Evolutionary conservation across 805 yeast genomes (phyloP).

Genomic region (Candida maltosa): DNA sequence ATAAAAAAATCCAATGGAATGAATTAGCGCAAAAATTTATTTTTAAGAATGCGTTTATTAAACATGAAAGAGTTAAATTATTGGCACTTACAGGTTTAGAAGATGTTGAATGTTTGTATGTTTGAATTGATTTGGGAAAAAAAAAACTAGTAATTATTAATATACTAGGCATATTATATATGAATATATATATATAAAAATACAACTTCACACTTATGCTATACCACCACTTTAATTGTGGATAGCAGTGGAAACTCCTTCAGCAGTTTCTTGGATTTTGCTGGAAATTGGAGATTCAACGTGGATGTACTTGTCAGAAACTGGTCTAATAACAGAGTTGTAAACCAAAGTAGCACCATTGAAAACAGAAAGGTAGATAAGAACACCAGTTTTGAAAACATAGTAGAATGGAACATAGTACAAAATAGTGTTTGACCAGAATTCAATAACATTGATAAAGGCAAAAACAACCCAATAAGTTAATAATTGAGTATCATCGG

Average conservation of each 20-base stretch:
- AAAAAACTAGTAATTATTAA: conserved; percentile 10
- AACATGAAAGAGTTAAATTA: not conserved
- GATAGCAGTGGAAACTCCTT: conserved; percentile 31
- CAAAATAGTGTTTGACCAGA: conserved; percentile 90
- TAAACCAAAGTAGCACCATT: conserved; percentile 83
- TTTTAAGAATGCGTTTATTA: not conserved
- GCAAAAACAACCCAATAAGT: conserved; percentile 99
- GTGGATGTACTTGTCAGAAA: conserved; percentile 30
- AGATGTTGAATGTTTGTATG: conserved; percentile 9
- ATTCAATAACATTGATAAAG: conserved; percentile 83
- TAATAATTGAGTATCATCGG: conserved; percentile 83
- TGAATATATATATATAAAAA: too few relatives aligned
- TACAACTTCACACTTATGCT: too few relatives aligned
- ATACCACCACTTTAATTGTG: conserved; percentile 5
- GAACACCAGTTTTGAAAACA: conserved; percentile 84
- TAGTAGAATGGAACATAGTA: conserved; percentile 98
- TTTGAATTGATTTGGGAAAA: conserved; percentile 6
- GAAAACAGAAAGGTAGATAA: conserved; percentile 81
- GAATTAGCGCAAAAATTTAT: conserved; percentile 1
- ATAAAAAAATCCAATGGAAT: conserved; percentile 5
- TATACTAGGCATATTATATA: too few relatives aligned
- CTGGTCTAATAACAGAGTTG: conserved; percentile 62
- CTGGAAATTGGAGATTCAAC: conserved; percentile 23
- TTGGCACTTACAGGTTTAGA: conserved; percentile 8
- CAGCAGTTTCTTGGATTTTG: conserved; percentile 47